Evolutionary conservation across 305 asterid genomes (phyloP), one percentile per base, ranked within the genome.

Genomic region (Fraxinus paxiana): DNA sequence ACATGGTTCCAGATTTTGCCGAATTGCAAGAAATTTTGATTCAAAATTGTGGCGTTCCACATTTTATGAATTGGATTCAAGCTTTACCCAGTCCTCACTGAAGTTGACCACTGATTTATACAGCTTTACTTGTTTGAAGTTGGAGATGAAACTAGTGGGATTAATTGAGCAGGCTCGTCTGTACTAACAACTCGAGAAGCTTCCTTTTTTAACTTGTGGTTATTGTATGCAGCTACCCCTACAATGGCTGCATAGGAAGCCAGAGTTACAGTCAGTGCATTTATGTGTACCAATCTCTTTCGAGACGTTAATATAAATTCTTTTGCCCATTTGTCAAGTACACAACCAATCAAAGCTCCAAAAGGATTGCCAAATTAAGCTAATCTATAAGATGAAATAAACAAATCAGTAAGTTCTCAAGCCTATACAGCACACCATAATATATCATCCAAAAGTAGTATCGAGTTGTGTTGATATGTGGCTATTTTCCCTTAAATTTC

Each of bases 151-250:
- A 73, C 79, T 75, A 82, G 79, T 22, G 87, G 90, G 74, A 83
- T 28, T 33, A 86, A 81, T 75, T 78, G 78, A 31, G 37, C 30
- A 41, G 83, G 83, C 43, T 85, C 82, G 2, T 75, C 82, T 34
- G 87, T 41, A 73, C 80, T 73, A 75, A 22, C 72, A 63, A 70
- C 75, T 73, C 51, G 86, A 79, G 93, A 77, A 80, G 96, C 93
- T 85, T 88, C 96, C 89, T 89, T 95, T 74, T 90, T 92, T 88
- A 92, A 85, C 92, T 95, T 94, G 90, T 86, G 90, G 85, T 94
- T 94, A 78, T 94, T 95, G 89, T 95, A 95, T 33, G 97, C 98
- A 79, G 93, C 99, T 65, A 95, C 98, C 80, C 99, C 98, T 37
- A 89, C 90, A 80, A 95, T 95, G 31, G 99, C 99, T 95, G 97